Evolutionary conservation across 2,329 filamentous ascomycete genomes (phyloP).

Genomic region (Monosporascus sp.): DNA sequence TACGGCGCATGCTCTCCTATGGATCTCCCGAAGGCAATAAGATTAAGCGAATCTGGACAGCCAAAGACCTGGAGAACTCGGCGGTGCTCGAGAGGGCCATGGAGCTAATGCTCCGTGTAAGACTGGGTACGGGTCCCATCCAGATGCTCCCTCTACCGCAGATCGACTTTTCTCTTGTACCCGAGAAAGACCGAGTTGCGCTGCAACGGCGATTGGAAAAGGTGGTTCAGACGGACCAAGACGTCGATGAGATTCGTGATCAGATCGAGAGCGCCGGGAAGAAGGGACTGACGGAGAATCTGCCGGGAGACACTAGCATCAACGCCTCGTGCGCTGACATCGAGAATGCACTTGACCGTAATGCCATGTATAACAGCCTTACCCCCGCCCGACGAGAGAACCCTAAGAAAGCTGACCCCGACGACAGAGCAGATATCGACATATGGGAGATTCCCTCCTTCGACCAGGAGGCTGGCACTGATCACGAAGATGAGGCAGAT

Average conservation of each 20-base stretch:
- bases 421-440: neutral
- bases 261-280: neutral
- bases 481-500: neutral
- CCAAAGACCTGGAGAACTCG: constrained; percentile 12
- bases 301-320: neutral
- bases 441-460: neutral
- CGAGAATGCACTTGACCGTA: neutral
- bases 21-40: constrained; percentile 1
- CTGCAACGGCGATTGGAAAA: constrained; percentile 8
- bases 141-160: constrained; percentile 22
- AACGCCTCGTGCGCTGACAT: neutral
- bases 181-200: neutral
- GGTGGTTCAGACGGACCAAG: constrained; percentile 7
- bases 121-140: constrained; percentile 13
- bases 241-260: constrained; percentile 2
- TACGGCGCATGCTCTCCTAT: constrained; percentile 19
- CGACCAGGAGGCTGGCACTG: neutral
- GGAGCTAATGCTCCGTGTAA: constrained; percentile 21
- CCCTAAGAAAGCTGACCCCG: neutral
- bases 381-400: neutral
- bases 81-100: constrained; percentile 22
- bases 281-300: neutral
- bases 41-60: constrained; percentile 4
- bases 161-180: constrained; percentile 15
- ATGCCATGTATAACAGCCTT: neutral